Percentiles rank a stretch among this genome's conserved stretches.
These are phyloP conservation scores for Lantana camara DNA, from an alignment of 257 asterid genomes.

Conservation along the genomic window DNA sequence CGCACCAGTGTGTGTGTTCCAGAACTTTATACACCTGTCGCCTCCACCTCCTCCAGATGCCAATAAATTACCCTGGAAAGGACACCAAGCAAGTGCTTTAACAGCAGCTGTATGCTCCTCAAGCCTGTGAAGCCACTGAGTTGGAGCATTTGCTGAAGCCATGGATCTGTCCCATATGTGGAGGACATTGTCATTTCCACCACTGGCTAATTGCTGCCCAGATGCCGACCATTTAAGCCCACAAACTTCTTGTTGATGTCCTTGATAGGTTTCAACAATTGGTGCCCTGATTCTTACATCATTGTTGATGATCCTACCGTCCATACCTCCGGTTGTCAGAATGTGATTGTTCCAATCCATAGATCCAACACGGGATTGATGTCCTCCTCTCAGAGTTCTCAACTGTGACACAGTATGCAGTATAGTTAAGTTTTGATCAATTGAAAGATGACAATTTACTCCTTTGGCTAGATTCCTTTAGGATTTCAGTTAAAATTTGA, in stretches of 20 bases:
- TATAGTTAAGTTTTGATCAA: background rate
- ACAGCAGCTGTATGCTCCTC: slow-evolving; percentile 86
- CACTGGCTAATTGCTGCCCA: slow-evolving; percentile 83
- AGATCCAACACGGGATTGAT: slow-evolving; percentile 65
- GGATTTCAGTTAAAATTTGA: too few relatives aligned
- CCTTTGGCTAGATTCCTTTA: too few relatives aligned
- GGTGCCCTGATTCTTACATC: slow-evolving; percentile 67
- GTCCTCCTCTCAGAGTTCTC: slow-evolving; percentile 60
- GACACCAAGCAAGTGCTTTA: slow-evolving; percentile 91
- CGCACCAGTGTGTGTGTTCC: slow-evolving; percentile 90
- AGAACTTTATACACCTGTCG: slow-evolving; percentile 68
- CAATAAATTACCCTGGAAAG: slow-evolving; percentile 74
- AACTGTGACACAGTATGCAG: slow-evolving; percentile 43
- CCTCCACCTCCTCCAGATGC: slow-evolving; percentile 85
- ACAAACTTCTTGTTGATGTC: slow-evolving; percentile 82
- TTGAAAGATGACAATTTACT: background rate
- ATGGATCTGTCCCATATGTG: slow-evolving; percentile 82
- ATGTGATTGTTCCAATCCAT: slow-evolving; percentile 81
- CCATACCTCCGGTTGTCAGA: slow-evolving; percentile 84
- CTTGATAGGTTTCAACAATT: slow-evolving; percentile 61
- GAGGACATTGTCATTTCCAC: slow-evolving; percentile 76
- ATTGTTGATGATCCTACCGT: slow-evolving; percentile 66
- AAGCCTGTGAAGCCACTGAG: slow-evolving; percentile 75
- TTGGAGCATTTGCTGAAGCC: slow-evolving; percentile 59
- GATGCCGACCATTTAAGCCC: slow-evolving; percentile 89